These are phyloP conservation scores for Naganishia antarctica DNA, from an alignment of 768 basidiomycete genomes.

Conservation along the genomic window DNA sequence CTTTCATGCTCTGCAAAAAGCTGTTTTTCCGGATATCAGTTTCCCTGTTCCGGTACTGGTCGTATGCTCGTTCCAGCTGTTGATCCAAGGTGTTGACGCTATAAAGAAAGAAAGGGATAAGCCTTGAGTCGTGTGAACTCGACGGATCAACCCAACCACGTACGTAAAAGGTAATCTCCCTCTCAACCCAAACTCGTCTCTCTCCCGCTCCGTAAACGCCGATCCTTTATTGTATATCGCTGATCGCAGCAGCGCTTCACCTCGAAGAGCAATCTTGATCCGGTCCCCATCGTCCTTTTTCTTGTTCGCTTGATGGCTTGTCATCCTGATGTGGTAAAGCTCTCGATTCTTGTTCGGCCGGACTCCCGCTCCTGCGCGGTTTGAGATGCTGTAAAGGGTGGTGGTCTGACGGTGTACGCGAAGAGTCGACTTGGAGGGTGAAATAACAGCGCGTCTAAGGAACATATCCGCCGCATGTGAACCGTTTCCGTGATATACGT, in stretches of 20 bases:
- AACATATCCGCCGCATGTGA: no score
- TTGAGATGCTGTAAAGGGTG: no score
- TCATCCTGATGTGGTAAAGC: no score
- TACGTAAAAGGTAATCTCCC: slow-evolving; percentile 48
- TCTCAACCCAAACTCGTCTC: slow-evolving; percentile 60
- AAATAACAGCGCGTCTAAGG: no score
- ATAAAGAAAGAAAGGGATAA: slow-evolving; percentile 47
- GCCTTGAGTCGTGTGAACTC: no score
- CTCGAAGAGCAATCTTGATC: slow-evolving; percentile 53
- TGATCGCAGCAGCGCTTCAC: slow-evolving; percentile 60
- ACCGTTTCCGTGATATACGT: no score
- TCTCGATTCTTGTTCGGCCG: no score
- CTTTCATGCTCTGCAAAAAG: slow-evolving; percentile 53
- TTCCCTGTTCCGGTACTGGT: slow-evolving; percentile 54
- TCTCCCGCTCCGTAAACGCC: slow-evolving; percentile 65
- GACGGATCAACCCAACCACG: not conserved
- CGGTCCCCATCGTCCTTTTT: no score
- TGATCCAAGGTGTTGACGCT: slow-evolving; percentile 65
- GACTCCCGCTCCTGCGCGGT: no score
- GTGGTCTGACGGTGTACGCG: no score
- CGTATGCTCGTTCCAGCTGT: slow-evolving; percentile 70
- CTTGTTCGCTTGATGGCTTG: no score
- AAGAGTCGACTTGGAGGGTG: no score
- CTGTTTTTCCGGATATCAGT: slow-evolving; percentile 62
- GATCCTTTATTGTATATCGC: slow-evolving; percentile 65